Percentiles rank a stretch among this genome's conserved stretches.
Evolutionary conservation across 1,284 basidiomycete genomes (phyloP).

Genomic region (Takashimella koratensis): DNA sequence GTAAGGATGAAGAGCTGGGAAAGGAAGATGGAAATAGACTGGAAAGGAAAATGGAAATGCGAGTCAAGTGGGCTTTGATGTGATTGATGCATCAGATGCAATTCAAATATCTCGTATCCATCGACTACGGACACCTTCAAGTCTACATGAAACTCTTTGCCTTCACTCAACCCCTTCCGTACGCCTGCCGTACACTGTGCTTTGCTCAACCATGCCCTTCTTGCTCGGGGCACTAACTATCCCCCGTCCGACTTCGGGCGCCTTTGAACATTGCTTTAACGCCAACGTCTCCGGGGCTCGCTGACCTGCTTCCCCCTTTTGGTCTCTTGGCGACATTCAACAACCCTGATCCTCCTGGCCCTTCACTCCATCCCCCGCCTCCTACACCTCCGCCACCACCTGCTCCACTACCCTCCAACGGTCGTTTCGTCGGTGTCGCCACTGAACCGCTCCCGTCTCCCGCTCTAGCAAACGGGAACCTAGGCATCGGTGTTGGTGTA

Average conservation of each 20-base stretch:
- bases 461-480: background rate
- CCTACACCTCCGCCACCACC: too few species aligned
- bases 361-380: too few species aligned
- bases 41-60: too few species aligned
- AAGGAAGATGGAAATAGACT: too few species aligned
- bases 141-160: background rate
- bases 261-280: conserved; percentile 19
- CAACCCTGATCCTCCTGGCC: too few species aligned
- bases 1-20: too few species aligned
- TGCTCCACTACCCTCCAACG: background rate
- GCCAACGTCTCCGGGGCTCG: conserved; percentile 15
- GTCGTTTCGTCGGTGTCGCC: background rate
- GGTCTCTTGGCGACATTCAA: background rate
- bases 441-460: background rate
- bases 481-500: background rate
- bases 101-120: too few species aligned
- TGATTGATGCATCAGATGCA: too few species aligned
- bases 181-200: background rate
- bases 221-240: too few species aligned
- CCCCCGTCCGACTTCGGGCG: background rate
- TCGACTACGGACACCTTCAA: too few species aligned
- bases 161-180: background rate
- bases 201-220: background rate
- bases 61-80: too few species aligned
- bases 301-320: conserved; percentile 9